Conservation (phyloP, 805 yeast genomes). For the Spathaspora boniae region DNA sequence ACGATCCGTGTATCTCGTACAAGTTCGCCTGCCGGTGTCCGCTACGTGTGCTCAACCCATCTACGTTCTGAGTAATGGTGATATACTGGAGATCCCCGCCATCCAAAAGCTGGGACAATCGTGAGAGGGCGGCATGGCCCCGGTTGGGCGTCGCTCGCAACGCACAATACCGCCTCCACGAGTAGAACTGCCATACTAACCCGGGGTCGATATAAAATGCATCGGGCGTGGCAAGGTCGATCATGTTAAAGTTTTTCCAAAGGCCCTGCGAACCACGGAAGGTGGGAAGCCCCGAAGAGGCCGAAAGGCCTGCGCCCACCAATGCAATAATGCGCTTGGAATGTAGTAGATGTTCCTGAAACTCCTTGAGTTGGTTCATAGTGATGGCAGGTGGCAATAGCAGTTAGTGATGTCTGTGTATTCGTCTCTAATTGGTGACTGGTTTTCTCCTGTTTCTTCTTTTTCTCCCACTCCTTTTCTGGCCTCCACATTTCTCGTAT, state of each 20-base stretch:
- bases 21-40: conserved; percentile 53
- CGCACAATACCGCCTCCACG: conserved; percentile 64
- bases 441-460: not conserved
- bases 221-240: conserved; percentile 88
- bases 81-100: conserved; percentile 36
- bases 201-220: conserved; percentile 83
- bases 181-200: conserved; percentile 86
- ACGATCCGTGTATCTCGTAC: conserved; percentile 74
- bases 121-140: conserved; percentile 71
- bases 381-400: not conserved
- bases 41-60: conserved; percentile 62
- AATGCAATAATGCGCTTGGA: conserved; percentile 55
- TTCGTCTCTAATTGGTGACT: not conserved
- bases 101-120: conserved; percentile 44
- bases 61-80: conserved; percentile 82
- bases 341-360: conserved; percentile 47
- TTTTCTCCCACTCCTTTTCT: not conserved
- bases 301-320: conserved; percentile 84
- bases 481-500: no score
- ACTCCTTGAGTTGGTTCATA: conserved; percentile 33
- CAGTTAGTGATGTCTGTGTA: not conserved
- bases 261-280: conserved; percentile 70
- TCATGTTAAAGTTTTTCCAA: conserved; percentile 75
- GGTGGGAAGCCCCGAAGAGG: conserved; percentile 71
- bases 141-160: conserved; percentile 64